Base-by-base conservation (phyloP, 306 rosid genomes). In the Cucurbita moschata region DNA sequence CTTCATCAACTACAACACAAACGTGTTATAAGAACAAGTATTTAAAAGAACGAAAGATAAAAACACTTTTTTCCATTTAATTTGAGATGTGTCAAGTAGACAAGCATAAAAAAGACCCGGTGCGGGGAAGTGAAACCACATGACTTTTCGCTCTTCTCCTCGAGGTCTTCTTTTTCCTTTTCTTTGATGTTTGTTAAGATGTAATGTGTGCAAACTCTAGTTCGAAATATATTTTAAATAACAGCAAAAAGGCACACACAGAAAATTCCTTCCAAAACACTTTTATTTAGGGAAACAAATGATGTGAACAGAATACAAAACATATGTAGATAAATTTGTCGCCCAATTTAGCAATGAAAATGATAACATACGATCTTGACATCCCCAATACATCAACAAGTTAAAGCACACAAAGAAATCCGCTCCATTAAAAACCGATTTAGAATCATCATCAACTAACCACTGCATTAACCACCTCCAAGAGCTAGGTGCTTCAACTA, bases 1-100 rank as follows among this genome's bases (percentile, higher is more conserved):
- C 97, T 83, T 95, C 99, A 81, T 95, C 99, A 75, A 95, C 99
- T 91, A 78, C 82, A 74, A 21, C 74, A 77, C 39, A 57, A 50
- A 72, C 39, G n/a, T n/a, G 14, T 54, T 40, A 77, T 74, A 43
- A 73, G 76, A 40, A 66, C 46, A 40, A 18, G 40, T 42, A 23
- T 14, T 14, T 18, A 30, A 15, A 35, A 26, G 16, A 51, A 26
- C 35, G 8, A 13, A 70, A 70, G 58, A 30, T 6, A 8, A 35
- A 7, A 49, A 35, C 26, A 19, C 0, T 13, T 14, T 1, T 62
- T 68, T 68, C 3, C n/a, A 5, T 7, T 26, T 7, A 11, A 4
- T 40, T 64, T 39, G 35, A 8, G 71, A n/a, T 40, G 44, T 38
- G 2, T 63, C 30, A n/a, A n/a, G 51, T n/a, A 42, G 11, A 35